Conservation (phyloP, 805 yeast species). For the Citeromyces matritensis region DNA sequence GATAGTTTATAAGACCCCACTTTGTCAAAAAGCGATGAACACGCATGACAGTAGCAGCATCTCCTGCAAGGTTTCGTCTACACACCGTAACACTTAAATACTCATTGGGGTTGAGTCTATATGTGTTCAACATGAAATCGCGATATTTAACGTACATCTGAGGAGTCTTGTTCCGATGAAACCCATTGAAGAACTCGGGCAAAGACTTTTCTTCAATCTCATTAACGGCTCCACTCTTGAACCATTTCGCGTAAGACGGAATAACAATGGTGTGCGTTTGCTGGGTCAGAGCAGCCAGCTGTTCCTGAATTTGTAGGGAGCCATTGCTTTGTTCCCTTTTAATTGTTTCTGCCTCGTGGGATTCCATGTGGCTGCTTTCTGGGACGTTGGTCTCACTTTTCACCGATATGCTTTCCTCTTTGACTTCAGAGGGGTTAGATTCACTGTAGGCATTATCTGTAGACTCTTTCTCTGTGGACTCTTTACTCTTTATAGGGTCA, state of each 20-base stretch:
- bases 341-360: too few species aligned
- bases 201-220: conserved; percentile 69
- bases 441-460: too few species aligned
- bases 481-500: too few species aligned
- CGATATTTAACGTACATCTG: conserved; percentile 69
- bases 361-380: too few species aligned
- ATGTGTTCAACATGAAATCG: conserved; percentile 80
- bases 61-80: conserved; percentile 82
- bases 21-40: conserved; percentile 71
- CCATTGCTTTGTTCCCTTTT: too few species aligned
- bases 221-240: conserved; percentile 55
- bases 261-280: conserved; percentile 78
- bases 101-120: conserved; percentile 79
- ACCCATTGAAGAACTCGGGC: conserved; percentile 68
- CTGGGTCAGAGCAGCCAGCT: conserved; percentile 7
- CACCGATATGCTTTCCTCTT: too few species aligned
- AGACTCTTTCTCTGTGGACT: too few species aligned
- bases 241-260: conserved; percentile 87
- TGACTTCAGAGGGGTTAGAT: too few species aligned
- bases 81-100: conserved; percentile 83
- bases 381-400: too few species aligned
- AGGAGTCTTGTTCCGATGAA: conserved; percentile 63
- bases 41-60: conserved; percentile 78
- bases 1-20: conserved; percentile 92
- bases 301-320: neutral